phyloP scores from a whole-genome alignment of 768 basidiomycete genomes.

The Boletellus ananiceps region DNA sequence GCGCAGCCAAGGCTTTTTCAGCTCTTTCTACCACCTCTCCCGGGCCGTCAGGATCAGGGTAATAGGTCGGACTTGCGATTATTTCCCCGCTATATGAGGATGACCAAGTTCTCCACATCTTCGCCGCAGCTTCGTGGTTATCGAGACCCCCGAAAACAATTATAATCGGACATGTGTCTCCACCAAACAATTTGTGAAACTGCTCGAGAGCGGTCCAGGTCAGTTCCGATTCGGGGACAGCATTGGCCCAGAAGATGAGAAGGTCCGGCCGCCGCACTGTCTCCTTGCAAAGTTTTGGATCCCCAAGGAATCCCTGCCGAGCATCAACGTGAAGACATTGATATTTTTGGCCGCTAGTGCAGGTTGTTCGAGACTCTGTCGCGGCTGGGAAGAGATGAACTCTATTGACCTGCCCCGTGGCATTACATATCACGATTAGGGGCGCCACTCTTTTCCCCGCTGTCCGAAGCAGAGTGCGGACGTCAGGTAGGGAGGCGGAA shows the following conservation, averaged over 20 bases:
- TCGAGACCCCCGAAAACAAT: slow-evolving; percentile 21
- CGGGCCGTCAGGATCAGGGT: slow-evolving; percentile 9
- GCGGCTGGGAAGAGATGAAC: slow-evolving; percentile 1
- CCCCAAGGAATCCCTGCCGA: neutral
- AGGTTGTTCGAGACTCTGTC: neutral
- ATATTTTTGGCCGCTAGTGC: slow-evolving; percentile 10
- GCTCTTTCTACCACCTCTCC: slow-evolving; percentile 16
- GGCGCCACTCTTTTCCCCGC: slow-evolving; percentile 11
- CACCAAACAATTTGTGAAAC: slow-evolving; percentile 17
- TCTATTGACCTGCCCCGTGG: slow-evolving; percentile 2
- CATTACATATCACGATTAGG: slow-evolving; percentile 16
- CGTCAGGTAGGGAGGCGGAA: slow-evolving; percentile 20
- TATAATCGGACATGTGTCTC: slow-evolving; percentile 18
- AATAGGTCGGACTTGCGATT: slow-evolving; percentile 19
- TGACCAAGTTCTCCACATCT: slow-evolving; percentile 16
- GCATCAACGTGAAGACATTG: slow-evolving; percentile 10
- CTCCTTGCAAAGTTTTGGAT: neutral
- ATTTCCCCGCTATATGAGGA: slow-evolving; percentile 10
- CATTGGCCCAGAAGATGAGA: slow-evolving; percentile 19
- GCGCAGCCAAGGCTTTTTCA: slow-evolving; percentile 13
- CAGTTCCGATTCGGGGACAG: slow-evolving; percentile 3
- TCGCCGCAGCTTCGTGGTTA: slow-evolving; percentile 8
- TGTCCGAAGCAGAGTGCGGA: slow-evolving; percentile 11
- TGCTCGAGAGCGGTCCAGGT: slow-evolving; percentile 15
- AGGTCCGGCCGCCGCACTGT: slow-evolving; percentile 16